phyloP scores from a whole-genome alignment of 208 protist species.

The Novymonas esmeraldas region DNA sequence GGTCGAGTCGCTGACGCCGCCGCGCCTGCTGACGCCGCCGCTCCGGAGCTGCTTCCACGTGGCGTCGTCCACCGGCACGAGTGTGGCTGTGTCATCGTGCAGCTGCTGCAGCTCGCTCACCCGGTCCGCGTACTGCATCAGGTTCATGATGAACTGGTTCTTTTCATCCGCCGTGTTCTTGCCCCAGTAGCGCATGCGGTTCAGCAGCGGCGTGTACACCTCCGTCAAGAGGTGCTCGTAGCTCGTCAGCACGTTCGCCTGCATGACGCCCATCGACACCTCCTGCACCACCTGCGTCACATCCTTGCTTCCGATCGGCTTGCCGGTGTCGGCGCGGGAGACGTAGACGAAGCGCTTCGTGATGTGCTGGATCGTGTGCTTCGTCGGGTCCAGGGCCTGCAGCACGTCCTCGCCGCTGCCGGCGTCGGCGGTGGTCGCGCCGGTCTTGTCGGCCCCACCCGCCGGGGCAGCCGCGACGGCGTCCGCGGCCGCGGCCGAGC shows the following conservation, averaged over 20 bases:
- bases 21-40: constrained; percentile 76
- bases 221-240: constrained; percentile 91
- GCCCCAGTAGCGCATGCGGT: constrained; percentile 80
- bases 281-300: constrained; percentile 79
- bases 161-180: constrained; percentile 87
- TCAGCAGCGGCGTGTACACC: constrained; percentile 92
- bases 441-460: constrained; percentile 2
- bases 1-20: constrained; percentile 75
- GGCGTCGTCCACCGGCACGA: constrained; percentile 61
- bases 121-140: constrained; percentile 90
- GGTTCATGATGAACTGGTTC: constrained; percentile 84
- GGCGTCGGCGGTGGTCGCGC: constrained; percentile 6
- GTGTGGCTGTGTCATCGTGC: constrained; percentile 64
- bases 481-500: constrained; percentile 8
- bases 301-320: constrained; percentile 80
- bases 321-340: constrained; percentile 57
- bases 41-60: constrained; percentile 84
- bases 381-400: constrained; percentile 66
- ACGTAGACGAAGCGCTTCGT: constrained; percentile 84
- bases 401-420: constrained; percentile 59
- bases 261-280: constrained; percentile 84
- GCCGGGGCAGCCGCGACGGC: neutral
- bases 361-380: constrained; percentile 63
- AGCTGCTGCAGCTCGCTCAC: constrained; percentile 90
- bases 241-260: constrained; percentile 81